Evolutionary conservation across 441 rosid species (phyloP), one percentile per base, ranked within the genome.

Genomic region (Melianthus villosus): DNA sequence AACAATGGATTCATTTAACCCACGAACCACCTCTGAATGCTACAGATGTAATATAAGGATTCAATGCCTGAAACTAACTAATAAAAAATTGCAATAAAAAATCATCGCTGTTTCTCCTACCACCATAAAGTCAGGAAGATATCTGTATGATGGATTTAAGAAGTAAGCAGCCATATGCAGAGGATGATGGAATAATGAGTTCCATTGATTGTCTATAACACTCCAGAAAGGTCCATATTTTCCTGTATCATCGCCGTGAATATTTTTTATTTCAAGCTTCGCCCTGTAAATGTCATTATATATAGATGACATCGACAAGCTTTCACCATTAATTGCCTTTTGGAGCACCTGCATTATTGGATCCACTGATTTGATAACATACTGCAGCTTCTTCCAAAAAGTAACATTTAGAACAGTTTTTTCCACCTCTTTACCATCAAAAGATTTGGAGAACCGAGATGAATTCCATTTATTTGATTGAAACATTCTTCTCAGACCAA

Each of bases 111-210:
- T 53, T 38, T 27, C 25, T 40, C 56, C 35, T 77, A 87, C 97
- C 81, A 57, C 57, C 42, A 65, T 32, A 58, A 80, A 78, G 66
- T 87, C 95, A 29, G 71, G 66, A 46, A 66, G 73, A 44, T 76
- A 87, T 40, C 81, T 73, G 42, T 72, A 71, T n/a, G 79, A 68
- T 4, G 93, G 95, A 57, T 83, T 87, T 53, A 87, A 72, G 60
- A 80, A 82, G 69, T 80, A 83, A 26, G 97, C 91, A 59, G 95
- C 93, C 43, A 76, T 71, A 48, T 73, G 64, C 36, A 87, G 86
- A 11, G 97, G 95, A 46, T 83, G 95, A 51, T 63, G 85, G 58
- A 76, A 65, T 63, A 77, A 69, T 29, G 78, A 53, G 62, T 65
- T 73, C 82, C 86, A 80, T 29, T 72, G 76, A 51, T 46, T 60